Evolutionary conservation across 2,329 filamentous ascomycete genomes (phyloP).

Genomic region (Leptographium flavum): DNA sequence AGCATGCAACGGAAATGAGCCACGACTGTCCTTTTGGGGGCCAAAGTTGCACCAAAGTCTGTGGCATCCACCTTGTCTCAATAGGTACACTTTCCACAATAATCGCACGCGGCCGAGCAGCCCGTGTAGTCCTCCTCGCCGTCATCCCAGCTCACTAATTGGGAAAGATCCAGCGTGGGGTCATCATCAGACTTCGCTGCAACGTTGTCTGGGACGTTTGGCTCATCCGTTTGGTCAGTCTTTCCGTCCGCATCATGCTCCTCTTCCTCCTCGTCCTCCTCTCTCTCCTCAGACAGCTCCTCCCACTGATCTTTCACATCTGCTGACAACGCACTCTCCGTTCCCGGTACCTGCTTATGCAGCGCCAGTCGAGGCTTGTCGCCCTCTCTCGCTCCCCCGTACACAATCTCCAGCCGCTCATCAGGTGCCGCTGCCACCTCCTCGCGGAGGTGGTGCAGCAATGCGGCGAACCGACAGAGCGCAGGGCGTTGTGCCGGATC

Average conservation of each 20-base stretch:
- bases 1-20: no score
- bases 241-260: no score
- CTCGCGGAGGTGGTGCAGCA: slow-evolving; percentile 14
- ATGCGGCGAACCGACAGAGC: slow-evolving; percentile 18
- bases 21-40: no score
- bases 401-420: neutral
- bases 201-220: neutral
- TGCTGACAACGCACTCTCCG: slow-evolving; percentile 14
- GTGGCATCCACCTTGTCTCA: neutral
- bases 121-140: slow-evolving; percentile 12
- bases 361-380: slow-evolving; percentile 11
- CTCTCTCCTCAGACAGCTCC: no score
- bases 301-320: slow-evolving; percentile 1
- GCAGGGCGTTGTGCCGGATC: slow-evolving; percentile 12
- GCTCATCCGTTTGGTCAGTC: no score
- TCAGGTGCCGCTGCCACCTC: neutral
- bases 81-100: slow-evolving; percentile 14
- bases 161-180: neutral
- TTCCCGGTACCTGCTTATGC: slow-evolving; percentile 12
- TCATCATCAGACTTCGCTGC: neutral
- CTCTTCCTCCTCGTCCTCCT: no score
- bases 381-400: neutral
- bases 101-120: slow-evolving; percentile 13
- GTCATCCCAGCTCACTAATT: neutral
- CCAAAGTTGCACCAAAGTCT: no score